Evolutionary conservation across 306 rosid genomes (phyloP), one percentile per base, ranked within the genome.

Genomic region (Astragalus glycyphyllos): DNA sequence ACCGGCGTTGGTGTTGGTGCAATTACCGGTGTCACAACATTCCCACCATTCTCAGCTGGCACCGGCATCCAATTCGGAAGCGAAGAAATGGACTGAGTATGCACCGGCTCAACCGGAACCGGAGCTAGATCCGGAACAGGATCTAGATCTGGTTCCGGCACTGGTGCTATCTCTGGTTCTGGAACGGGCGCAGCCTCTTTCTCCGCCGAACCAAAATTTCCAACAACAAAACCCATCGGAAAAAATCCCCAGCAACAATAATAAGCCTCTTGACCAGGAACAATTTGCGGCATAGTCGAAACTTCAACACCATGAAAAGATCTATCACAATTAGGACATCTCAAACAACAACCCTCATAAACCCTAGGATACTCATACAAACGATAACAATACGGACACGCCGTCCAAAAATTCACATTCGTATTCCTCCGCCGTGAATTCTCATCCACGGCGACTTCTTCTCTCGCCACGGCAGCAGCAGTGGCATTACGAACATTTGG

Each of bases 201-300:
- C 13, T 73, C 88, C 2, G 65, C 55, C 1, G 71, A 38, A 31
- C 62, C 66, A 6, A 29, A 6, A 20, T 11, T 64, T 8, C 86
- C 90, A 20, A 37, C 13, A 0, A 74, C 84, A 26, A 77, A 94
- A 0, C 96, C 97, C 85, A 95, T 84, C 0, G 97, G 99, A 17
- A 95, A 95, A 55, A 91, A 85, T 0, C 92, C 99, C 97, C 96
- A 89, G 65, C 97, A 86, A 58, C 99, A 95, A 54, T 91, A 90
- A 77, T 95, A 95, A 4, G 97, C 87, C 0, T 95, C 99, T 58
- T 89, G 90, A 4, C 96, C 99, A 5, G 84, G 86, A 23, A 86
- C 96, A 6, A 85, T 38, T 5, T 95, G 97, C 45, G 97, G 99
- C 55, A 86, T 29, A 14, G 85, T 54, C 14, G 85, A 84, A 32